Evolutionary conservation across 2,329 filamentous ascomycete genomes (phyloP), one percentile per base, ranked within the genome.

Genomic region (Pseudogymnoascus sp.): DNA sequence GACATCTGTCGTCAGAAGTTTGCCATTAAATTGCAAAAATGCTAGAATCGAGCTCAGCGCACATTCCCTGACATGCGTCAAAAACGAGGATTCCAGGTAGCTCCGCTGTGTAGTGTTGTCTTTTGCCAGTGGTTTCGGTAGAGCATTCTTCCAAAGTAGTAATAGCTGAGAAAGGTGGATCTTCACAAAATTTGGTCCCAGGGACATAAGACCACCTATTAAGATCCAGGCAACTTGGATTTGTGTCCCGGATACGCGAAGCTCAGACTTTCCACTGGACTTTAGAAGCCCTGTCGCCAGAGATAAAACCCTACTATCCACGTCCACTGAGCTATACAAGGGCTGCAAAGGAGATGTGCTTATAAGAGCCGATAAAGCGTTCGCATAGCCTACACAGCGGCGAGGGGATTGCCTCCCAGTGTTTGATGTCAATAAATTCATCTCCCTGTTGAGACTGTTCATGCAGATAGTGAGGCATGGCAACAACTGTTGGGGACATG

Each of bases 221-320:
- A 99, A 79, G 59, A 96, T 96, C 93, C 95, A 99, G 4, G 95
- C 95, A 2, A 99, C 93, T 73, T 99, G 95, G 24, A 99, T 92
- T 72, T 99, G 95, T 1, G 92, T 96, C 70, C 91, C 91, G 6
- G 95, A 96, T 37, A 95, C 86, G 29, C 93, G 87, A 62, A 99
- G 80, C 73, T 99, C 93, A 1, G 91, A 95, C 72, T 91, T 91
- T 53, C 92, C 88, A 73, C 92, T 97, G 0, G 89, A 93, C 75
- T 99, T 99, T 40, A 99, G 82, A 29, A 99, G 80, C 40, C 91
- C 90, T 0, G 93, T 97, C 1, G 95, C 93, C 79, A 97, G 92
- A 6, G 90, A 89, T 64, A 97, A 82, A 11, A 97, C 90, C 33
- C 91, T 85, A 65, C 93, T 96, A 74, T 96, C 96, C 63, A 97